Conservation (phyloP, 495 filamentous ascomycete species). For the Xylaria cubensis region DNA sequence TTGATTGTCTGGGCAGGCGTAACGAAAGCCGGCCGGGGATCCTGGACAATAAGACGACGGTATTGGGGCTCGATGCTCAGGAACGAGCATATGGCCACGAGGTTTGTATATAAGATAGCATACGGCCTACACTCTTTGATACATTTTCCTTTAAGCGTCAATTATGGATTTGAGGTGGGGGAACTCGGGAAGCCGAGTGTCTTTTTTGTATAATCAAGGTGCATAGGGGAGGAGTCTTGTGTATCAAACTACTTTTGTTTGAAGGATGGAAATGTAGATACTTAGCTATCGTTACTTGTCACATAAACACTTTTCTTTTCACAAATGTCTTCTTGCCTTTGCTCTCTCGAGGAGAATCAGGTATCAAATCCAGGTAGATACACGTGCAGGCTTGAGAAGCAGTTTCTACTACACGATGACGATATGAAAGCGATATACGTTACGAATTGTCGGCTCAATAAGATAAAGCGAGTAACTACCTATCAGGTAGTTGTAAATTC, state of each 20-base stretch:
- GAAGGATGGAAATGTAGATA: constrained; percentile 13
- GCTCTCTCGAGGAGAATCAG: not conserved
- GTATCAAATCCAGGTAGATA: not conserved
- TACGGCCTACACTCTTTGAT: constrained; percentile 14
- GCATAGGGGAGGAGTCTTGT: constrained; percentile 19
- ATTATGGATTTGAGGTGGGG: constrained; percentile 8
- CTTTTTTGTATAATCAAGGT: constrained; percentile 15
- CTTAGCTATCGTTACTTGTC: constrained; percentile 3
- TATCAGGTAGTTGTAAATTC: not conserved
- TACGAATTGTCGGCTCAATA: not conserved
- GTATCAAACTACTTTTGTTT: not conserved
- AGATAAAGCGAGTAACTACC: not conserved
- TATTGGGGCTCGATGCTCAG: not conserved
- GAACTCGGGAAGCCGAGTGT: constrained; percentile 9
- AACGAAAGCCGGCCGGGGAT: not conserved
- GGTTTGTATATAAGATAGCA: constrained; percentile 14
- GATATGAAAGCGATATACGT: not conserved
- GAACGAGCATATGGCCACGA: constrained; percentile 1
- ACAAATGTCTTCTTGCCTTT: not conserved
- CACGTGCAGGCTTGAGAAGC: not conserved
- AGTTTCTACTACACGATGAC: not conserved
- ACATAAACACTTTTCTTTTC: constrained; percentile 7
- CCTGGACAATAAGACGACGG: not conserved
- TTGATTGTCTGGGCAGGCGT: not conserved
- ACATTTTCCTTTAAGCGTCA: constrained; percentile 12